These are phyloP conservation scores for Suillus hirtellus DNA, from an alignment of 768 basidiomycete species.

Conservation along the genomic window DNA sequence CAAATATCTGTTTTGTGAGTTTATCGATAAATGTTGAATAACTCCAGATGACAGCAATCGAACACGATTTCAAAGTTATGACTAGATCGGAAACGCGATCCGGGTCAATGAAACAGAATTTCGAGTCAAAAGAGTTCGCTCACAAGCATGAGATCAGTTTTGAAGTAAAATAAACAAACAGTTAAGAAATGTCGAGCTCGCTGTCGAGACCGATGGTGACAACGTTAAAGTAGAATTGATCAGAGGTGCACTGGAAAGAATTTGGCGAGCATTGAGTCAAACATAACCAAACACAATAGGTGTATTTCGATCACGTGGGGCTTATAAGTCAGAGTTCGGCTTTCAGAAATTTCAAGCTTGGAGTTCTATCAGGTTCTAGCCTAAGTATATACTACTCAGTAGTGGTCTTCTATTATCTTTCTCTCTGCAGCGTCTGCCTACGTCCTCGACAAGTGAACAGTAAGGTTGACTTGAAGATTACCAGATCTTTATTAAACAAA, in stretches of 20 bases:
- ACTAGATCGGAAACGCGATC: background rate
- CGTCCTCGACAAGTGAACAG: background rate
- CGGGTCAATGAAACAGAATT: background rate
- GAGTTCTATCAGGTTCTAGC: too few relatives aligned
- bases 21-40: background rate
- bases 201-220: background rate
- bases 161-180: background rate
- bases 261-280: background rate
- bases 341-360: too few relatives aligned
- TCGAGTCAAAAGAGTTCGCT: background rate
- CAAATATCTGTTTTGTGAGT: background rate
- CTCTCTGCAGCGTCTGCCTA: background rate
- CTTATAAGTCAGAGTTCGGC: background rate
- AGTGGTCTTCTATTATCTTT: background rate
- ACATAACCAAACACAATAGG: background rate
- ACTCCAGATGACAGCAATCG: background rate
- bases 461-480: background rate
- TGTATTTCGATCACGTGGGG: background rate
- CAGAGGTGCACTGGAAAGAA: background rate
- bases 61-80: constrained; percentile 1
- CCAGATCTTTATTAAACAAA: background rate
- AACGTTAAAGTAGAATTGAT: background rate
- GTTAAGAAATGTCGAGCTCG: background rate
- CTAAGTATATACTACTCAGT: too few relatives aligned
- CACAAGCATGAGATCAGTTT: background rate